phyloP scores from a whole-genome alignment of 257 asterid genomes.

The Nicotiana attenuata region DNA sequence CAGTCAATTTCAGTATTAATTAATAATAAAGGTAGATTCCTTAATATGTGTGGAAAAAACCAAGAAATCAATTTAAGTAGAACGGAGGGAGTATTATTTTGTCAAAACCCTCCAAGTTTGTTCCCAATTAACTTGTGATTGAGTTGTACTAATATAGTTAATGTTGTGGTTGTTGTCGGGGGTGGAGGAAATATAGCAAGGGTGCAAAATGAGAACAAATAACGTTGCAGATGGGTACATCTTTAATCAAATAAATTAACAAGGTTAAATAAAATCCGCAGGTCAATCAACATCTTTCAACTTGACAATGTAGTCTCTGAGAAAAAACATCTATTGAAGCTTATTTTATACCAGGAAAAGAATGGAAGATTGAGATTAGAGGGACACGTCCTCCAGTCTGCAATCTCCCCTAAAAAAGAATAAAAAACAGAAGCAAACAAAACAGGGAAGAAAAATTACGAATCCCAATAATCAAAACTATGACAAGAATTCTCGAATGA shows the following conservation, averaged over 20 bases:
- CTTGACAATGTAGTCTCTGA: not conserved
- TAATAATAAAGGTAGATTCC: too few relatives aligned
- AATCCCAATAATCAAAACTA: not conserved
- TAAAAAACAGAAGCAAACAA: not conserved
- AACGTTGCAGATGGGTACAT: not conserved
- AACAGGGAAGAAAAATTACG: not conserved
- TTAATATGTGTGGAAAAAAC: too few relatives aligned
- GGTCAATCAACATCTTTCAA: not conserved
- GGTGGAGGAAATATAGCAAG: too few relatives aligned
- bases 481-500: not conserved
- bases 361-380: conserved; percentile 36
- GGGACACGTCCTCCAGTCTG: conserved; percentile 26
- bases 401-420: conserved; percentile 36
- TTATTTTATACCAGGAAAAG: conserved; percentile 67
- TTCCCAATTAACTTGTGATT: not conserved
- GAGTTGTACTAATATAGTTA: not conserved
- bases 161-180: too few relatives aligned
- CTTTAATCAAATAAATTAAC: not conserved
- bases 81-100: not conserved
- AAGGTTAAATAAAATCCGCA: not conserved
- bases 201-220: too few relatives aligned
- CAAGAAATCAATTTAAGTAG: too few relatives aligned
- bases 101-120: not conserved
- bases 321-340: not conserved
- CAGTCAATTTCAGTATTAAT: too few relatives aligned